Evolutionary conservation across 768 basidiomycete genomes (phyloP).

Genomic region (Tylopilus balloui): DNA sequence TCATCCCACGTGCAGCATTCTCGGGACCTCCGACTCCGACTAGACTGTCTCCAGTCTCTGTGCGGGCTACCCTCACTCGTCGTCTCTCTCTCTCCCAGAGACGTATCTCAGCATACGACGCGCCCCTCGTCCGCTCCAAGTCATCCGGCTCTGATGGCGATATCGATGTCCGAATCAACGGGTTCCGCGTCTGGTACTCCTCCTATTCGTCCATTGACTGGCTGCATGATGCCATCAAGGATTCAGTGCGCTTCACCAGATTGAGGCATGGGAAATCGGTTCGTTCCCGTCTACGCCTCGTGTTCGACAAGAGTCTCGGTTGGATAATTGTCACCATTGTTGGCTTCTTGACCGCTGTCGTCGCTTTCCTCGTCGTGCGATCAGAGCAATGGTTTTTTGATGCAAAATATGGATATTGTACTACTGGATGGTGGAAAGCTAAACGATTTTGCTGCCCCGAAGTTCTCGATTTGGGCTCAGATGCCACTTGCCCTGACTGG

Average conservation of each 20-base stretch:
- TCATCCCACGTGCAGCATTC: conserved; percentile 28
- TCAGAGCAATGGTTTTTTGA: conserved; percentile 90
- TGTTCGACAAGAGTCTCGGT: conserved; percentile 74
- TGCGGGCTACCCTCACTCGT: conserved; percentile 34
- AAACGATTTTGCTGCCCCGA: conserved; percentile 78
- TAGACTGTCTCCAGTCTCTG: conserved; percentile 32
- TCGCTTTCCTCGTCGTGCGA: conserved; percentile 84
- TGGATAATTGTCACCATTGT: conserved; percentile 89
- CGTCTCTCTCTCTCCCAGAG: conserved; percentile 42
- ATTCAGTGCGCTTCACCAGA: conserved; percentile 74
- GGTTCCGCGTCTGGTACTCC: conserved; percentile 81
- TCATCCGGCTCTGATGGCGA: conserved; percentile 39
- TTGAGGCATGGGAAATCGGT: conserved; percentile 67
- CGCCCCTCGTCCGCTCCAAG: conserved; percentile 33
- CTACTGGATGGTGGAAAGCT: conserved; percentile 62
- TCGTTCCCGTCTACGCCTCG: conserved; percentile 58
- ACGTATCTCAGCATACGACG: conserved; percentile 73
- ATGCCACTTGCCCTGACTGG: conserved; percentile 63
- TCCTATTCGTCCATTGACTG: conserved; percentile 92
- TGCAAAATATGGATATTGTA: conserved; percentile 87
- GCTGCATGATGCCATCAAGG: conserved; percentile 95
- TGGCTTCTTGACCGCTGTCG: conserved; percentile 78
- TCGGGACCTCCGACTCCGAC: conserved; percentile 37
- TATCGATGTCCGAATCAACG: conserved; percentile 68
- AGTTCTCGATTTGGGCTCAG: conserved; percentile 9